Percentiles rank a stretch among this genome's conserved stretches.
Evolutionary conservation across 2,329 filamentous ascomycete genomes (phyloP).

Genomic region (Verticillium tricorpus): DNA sequence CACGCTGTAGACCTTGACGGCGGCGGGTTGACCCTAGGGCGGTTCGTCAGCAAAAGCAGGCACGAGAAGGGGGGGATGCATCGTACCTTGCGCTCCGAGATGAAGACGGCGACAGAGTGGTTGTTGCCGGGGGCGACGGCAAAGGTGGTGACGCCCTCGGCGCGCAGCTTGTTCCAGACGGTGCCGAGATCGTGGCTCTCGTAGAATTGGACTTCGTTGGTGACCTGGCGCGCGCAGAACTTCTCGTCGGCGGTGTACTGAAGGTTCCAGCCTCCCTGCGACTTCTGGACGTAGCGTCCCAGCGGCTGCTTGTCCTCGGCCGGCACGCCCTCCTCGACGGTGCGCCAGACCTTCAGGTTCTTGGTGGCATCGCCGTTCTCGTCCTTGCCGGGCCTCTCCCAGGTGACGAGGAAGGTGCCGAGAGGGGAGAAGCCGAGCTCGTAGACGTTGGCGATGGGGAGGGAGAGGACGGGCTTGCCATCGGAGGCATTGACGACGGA

Average conservation of each 20-base stretch:
- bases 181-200: slow-evolving; percentile 78
- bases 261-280: slow-evolving; percentile 91
- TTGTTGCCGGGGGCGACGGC: slow-evolving; percentile 84
- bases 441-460: slow-evolving; percentile 80
- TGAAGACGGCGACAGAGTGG: slow-evolving; percentile 89
- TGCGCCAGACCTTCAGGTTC: slow-evolving; percentile 96
- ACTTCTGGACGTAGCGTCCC: slow-evolving; percentile 92
- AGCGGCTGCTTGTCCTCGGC: slow-evolving; percentile 67
- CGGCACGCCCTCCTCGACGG: slow-evolving; percentile 62
- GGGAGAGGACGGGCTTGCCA: slow-evolving; percentile 68
- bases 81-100: slow-evolving; percentile 87
- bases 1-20: slow-evolving; percentile 91
- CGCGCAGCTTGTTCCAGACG: slow-evolving; percentile 92
- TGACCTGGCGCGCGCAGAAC: slow-evolving; percentile 88
- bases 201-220: slow-evolving; percentile 97
- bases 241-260: slow-evolving; percentile 94
- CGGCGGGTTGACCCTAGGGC: slow-evolving; percentile 77
- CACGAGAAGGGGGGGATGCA: not conserved
- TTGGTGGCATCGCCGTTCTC: slow-evolving; percentile 89
- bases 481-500: slow-evolving; percentile 76
- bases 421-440: slow-evolving; percentile 91
- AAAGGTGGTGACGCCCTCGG: slow-evolving; percentile 87
- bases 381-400: slow-evolving; percentile 91
- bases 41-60: slow-evolving; percentile 4
- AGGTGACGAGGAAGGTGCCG: slow-evolving; percentile 91